Conservation (phyloP, 106 monocot species). For the Acanthochlamys bracteata region DNA sequence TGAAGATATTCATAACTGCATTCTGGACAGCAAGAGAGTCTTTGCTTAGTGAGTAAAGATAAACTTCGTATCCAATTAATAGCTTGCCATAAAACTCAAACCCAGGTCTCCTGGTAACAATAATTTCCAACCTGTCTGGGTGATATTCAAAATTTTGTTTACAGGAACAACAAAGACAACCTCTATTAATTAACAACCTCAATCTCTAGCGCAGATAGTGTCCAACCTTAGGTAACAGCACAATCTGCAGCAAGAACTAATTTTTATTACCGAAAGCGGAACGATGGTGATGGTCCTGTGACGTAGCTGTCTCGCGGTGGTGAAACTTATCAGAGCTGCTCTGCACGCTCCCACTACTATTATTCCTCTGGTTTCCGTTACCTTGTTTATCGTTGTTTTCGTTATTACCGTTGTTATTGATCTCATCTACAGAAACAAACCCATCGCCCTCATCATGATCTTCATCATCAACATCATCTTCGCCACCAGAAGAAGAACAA, state of each 20-base stretch:
- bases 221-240: too few species aligned
- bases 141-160: too few species aligned
- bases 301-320: conserved; percentile 7
- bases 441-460: conserved; percentile 40
- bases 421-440: conserved; percentile 21
- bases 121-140: too few species aligned
- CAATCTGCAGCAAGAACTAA: conserved; percentile 5
- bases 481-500: conserved; percentile 11
- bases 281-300: conserved; percentile 13
- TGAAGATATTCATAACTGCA: too few species aligned
- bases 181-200: too few species aligned
- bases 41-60: too few species aligned
- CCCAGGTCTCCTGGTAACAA: too few species aligned
- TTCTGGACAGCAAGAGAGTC: too few species aligned
- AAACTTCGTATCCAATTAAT: too few species aligned
- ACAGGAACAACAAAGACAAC: too few species aligned
- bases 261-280: conserved; percentile 29
- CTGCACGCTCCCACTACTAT: conserved; percentile 53
- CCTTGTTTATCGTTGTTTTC: conserved; percentile 21
- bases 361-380: conserved; percentile 29
- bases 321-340: conserved; percentile 45
- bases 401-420: conserved; percentile 17
- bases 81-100: too few species aligned
- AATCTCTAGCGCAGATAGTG: too few species aligned
- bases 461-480: conserved; percentile 32